A percentile compares a stretch with the other conserved stretches of the same genome.
Evolutionary conservation across 208 protist species (phyloP).

Genomic region (Crithidia mellificae): DNA sequence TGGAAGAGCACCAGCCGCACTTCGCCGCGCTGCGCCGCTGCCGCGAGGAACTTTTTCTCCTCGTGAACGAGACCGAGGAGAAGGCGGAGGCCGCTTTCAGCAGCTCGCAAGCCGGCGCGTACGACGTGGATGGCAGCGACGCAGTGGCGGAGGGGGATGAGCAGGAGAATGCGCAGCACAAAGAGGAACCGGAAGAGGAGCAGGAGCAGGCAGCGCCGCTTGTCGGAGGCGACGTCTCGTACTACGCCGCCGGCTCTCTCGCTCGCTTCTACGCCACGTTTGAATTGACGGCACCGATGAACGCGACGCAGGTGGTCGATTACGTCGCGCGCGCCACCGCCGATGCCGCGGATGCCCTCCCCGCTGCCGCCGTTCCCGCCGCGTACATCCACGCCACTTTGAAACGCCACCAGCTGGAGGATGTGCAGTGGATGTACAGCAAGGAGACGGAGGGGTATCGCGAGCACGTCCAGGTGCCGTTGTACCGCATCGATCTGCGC

Average conservation of each 20-base stretch:
- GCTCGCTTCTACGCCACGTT: slow-evolving; percentile 17
- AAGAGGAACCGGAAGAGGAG: too few species aligned
- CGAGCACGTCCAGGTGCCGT: slow-evolving; percentile 37
- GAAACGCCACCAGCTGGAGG: slow-evolving; percentile 53
- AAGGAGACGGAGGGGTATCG: slow-evolving; percentile 35
- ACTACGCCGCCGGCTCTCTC: slow-evolving; percentile 26
- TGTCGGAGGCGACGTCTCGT: slow-evolving; percentile 14
- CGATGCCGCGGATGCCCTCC: slow-evolving; percentile 21
- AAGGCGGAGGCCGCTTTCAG: slow-evolving; percentile 5
- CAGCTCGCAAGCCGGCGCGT: slow-evolving; percentile 1
- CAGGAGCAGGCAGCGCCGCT: not conserved
- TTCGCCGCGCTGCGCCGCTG: slow-evolving; percentile 16
- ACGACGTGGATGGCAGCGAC: slow-evolving; percentile 3
- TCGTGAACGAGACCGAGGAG: slow-evolving; percentile 16
- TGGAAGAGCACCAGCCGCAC: slow-evolving; percentile 23
- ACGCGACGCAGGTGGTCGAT: slow-evolving; percentile 19
- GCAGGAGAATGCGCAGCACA: too few species aligned
- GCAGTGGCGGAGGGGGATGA: not conserved
- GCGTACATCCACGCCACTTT: slow-evolving; percentile 38
- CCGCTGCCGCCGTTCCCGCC: slow-evolving; percentile 16
- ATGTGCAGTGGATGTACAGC: slow-evolving; percentile 43
- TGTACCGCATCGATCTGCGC: slow-evolving; percentile 14
- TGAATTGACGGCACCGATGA: slow-evolving; percentile 24
- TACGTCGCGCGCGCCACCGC: slow-evolving; percentile 19
- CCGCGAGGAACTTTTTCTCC: slow-evolving; percentile 24